Percentiles rank a stretch among this genome's conserved stretches.
Conservation (phyloP, 1,284 basidiomycete species). For the Austroboletus niveus region DNA sequence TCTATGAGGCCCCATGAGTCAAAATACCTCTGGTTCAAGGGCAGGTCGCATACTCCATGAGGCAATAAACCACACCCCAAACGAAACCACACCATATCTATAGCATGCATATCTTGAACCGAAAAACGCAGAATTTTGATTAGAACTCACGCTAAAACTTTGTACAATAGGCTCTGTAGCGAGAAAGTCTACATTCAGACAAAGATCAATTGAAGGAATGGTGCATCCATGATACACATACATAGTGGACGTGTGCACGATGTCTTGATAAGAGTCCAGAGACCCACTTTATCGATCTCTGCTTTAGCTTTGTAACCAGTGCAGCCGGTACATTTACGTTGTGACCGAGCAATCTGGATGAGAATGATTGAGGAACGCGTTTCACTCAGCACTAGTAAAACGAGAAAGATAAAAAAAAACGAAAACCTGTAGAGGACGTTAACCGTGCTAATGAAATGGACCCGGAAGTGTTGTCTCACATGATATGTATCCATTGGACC, state of each 20-base stretch:
- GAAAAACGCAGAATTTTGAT: background rate
- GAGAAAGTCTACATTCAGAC: slow-evolving; percentile 47
- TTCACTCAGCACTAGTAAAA: slow-evolving; percentile 55
- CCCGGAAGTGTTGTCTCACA: slow-evolving; percentile 32
- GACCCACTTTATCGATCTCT: slow-evolving; percentile 58
- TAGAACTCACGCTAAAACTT: slow-evolving; percentile 61
- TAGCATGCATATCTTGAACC: background rate
- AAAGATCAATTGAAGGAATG: background rate
- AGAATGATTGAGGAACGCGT: slow-evolving; percentile 66
- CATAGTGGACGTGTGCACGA: slow-evolving; percentile 69
- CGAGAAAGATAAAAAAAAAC: slow-evolving; percentile 41
- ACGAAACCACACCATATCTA: slow-evolving; percentile 75
- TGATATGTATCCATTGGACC: slow-evolving; percentile 63
- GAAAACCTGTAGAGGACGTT: slow-evolving; percentile 37
- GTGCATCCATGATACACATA: slow-evolving; percentile 35
- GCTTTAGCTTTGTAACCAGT: slow-evolving; percentile 57
- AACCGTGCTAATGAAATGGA: background rate
- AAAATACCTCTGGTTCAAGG: background rate
- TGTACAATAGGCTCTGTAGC: slow-evolving; percentile 75
- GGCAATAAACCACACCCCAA: slow-evolving; percentile 76
- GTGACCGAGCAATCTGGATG: slow-evolving; percentile 51
- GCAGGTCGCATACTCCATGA: slow-evolving; percentile 52
- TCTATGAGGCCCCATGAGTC: slow-evolving; percentile 34
- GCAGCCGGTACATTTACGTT: slow-evolving; percentile 64
- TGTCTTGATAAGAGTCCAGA: slow-evolving; percentile 58